A percentile compares a stretch with the other conserved stretches of the same genome.
Evolutionary conservation across 257 asterid genomes (phyloP).

Genomic region (Eustoma russellianum): DNA sequence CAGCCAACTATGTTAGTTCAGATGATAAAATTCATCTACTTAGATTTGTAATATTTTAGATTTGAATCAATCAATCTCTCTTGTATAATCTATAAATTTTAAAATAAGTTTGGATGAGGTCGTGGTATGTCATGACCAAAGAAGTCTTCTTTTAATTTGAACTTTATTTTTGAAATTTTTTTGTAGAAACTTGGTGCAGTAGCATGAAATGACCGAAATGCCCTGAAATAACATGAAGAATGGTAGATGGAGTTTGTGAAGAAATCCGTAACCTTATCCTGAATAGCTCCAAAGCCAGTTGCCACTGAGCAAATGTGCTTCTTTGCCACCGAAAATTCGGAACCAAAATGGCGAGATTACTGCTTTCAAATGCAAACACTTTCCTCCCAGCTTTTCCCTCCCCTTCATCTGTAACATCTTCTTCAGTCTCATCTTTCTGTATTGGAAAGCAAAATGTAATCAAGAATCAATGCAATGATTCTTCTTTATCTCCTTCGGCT

Average conservation of each 20-base stretch:
- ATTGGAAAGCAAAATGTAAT: conserved; percentile 8
- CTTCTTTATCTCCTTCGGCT: conserved; percentile 12
- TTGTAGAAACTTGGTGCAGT: no score
- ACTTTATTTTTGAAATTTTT: no score
- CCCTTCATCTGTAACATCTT: conserved; percentile 21
- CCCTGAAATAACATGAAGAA: neutral
- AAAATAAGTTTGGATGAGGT: no score
- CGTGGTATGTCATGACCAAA: no score
- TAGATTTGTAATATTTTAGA: no score
- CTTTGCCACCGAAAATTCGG: conserved; percentile 28
- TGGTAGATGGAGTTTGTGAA: conserved; percentile 2
- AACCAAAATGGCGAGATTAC: conserved; percentile 50
- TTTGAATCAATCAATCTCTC: no score
- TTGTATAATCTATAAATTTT: no score
- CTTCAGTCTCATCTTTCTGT: conserved; percentile 5
- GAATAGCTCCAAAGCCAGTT: conserved; percentile 11
- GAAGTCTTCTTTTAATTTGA: no score
- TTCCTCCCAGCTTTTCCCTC: conserved; percentile 29
- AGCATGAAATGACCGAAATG: conserved; percentile 4
- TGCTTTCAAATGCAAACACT: conserved; percentile 48
- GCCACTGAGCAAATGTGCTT: conserved; percentile 28
- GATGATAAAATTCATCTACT: no score
- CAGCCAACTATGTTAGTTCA: no score
- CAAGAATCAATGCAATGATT: conserved; percentile 25
- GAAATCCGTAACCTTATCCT: conserved; percentile 72